These are phyloP conservation scores for Rhytidiadelphus loreus DNA, from an alignment of 225 moss, liverwort and hornwort species.

Conservation along the genomic window DNA sequence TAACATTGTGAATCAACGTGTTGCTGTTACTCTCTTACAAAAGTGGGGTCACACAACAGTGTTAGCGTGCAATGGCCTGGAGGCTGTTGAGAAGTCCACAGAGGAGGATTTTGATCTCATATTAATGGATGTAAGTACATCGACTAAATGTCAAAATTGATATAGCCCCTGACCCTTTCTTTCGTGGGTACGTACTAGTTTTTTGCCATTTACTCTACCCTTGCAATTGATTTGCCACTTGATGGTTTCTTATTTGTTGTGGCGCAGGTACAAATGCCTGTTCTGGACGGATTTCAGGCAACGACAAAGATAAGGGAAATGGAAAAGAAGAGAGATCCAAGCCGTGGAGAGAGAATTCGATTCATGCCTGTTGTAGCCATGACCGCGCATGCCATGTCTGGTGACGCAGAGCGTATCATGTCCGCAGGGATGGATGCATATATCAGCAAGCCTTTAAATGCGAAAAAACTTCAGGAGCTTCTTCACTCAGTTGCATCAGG, in stretches of 20 bases:
- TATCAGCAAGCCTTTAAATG: slow-evolving; percentile 53
- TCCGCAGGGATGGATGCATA: slow-evolving; percentile 55
- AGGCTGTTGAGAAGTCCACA: slow-evolving; percentile 53
- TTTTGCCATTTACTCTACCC: neutral
- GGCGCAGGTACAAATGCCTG: slow-evolving; percentile 51
- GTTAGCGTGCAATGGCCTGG: slow-evolving; percentile 43
- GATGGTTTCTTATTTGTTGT: neutral
- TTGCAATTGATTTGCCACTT: neutral
- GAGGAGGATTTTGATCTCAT: slow-evolving; percentile 57
- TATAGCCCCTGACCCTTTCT: neutral
- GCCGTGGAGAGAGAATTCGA: slow-evolving; percentile 13
- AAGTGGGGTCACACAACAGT: slow-evolving; percentile 64
- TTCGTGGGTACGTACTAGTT: neutral
- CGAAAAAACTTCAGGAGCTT: slow-evolving; percentile 54
- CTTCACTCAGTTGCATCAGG: slow-evolving; percentile 51
- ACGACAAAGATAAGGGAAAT: slow-evolving; percentile 46
- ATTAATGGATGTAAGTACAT: slow-evolving; percentile 49
- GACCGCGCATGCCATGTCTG: slow-evolving; percentile 62
- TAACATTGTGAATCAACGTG: slow-evolving; percentile 61
- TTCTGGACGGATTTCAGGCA: slow-evolving; percentile 53
- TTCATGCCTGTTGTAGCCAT: slow-evolving; percentile 53
- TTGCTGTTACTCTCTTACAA: slow-evolving; percentile 48
- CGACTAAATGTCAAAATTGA: neutral
- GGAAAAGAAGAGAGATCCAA: slow-evolving; percentile 32
- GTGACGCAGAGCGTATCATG: slow-evolving; percentile 46